These are phyloP conservation scores for Eimeria acervulina DNA, from an alignment of 169 alveolate genomes.

Conservation along the genomic window DNA sequence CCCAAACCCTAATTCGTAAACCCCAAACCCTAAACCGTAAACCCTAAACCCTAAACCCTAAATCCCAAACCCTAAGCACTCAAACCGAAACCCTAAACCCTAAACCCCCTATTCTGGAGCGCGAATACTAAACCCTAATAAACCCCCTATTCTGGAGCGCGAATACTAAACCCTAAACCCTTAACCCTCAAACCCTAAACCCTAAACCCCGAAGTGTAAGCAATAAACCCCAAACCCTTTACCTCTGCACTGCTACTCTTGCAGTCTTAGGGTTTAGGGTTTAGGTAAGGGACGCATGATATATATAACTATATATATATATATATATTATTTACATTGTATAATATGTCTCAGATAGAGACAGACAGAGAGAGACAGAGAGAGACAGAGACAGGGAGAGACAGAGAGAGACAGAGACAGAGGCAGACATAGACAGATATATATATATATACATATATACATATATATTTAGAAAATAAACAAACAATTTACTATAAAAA, in stretches of 20 bases:
- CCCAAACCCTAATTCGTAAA: conserved; percentile 16
- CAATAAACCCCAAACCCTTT: not conserved
- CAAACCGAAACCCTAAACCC: not conserved
- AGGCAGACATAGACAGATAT: no score
- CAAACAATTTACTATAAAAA: no score
- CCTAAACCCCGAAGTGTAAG: no score
- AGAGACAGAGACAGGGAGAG: no score
- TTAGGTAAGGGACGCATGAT: not conserved
- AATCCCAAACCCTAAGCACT: not conserved
- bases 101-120: not conserved
- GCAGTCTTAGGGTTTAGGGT: not conserved
- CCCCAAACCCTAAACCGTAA: conserved; percentile 19
- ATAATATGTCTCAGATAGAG: no score
- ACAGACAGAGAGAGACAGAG: no score
- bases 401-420: no score
- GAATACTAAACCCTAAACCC: conserved; percentile 24
- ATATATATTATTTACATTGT: no score
- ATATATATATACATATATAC: no score
- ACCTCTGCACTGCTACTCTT: not conserved
- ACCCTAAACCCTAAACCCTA: not conserved
- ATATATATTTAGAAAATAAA: no score
- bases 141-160: not conserved
- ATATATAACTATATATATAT: no score
- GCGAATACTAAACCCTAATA: not conserved
- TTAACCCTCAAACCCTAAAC: no score